A percentile compares a stretch with the other conserved stretches of the same genome.
phyloP scores from a whole-genome alignment of 192 early-diverging fungal genomes.

The Dissophora ornata region DNA sequence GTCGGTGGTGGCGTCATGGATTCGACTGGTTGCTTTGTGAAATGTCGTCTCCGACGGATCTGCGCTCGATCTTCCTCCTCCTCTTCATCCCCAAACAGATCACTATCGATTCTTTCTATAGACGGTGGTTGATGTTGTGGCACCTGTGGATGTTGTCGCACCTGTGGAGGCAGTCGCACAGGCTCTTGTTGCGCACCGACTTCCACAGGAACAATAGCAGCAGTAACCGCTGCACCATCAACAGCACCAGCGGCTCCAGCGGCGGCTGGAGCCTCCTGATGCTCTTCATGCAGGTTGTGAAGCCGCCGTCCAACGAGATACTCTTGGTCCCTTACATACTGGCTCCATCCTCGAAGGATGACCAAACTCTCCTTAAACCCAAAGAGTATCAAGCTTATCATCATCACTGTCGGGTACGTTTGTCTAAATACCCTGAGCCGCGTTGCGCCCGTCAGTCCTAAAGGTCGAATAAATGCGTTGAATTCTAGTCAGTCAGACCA shows the following conservation, averaged over 20 bases:
- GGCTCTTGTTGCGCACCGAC: too few relatives aligned
- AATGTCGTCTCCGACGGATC: not conserved
- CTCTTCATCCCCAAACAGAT: too few relatives aligned
- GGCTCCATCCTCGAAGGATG: constrained; percentile 32
- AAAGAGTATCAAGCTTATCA: constrained; percentile 8
- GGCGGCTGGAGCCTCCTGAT: too few relatives aligned
- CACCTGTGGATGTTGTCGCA: too few relatives aligned
- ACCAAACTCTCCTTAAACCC: constrained; percentile 18
- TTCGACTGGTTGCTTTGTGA: not conserved
- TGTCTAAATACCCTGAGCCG: constrained; percentile 10
- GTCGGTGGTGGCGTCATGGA: not conserved
- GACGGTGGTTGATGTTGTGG: too few relatives aligned
- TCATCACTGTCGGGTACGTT: constrained; percentile 8
- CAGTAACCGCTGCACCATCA: too few relatives aligned
- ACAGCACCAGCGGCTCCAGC: too few relatives aligned
- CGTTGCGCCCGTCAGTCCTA: not conserved
- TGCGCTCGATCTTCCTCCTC: constrained; percentile 1
- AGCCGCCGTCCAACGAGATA: constrained; percentile 47
- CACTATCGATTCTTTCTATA: too few relatives aligned
- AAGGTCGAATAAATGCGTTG: not conserved
- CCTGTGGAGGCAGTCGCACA: too few relatives aligned
- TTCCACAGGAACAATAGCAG: too few relatives aligned
- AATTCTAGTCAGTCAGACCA: not conserved
- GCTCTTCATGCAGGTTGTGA: constrained; percentile 29
- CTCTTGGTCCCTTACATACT: constrained; percentile 47